Evolutionary conservation across 2,329 filamentous ascomycete species (phyloP).

Genomic region (Colletotrichum musae): DNA sequence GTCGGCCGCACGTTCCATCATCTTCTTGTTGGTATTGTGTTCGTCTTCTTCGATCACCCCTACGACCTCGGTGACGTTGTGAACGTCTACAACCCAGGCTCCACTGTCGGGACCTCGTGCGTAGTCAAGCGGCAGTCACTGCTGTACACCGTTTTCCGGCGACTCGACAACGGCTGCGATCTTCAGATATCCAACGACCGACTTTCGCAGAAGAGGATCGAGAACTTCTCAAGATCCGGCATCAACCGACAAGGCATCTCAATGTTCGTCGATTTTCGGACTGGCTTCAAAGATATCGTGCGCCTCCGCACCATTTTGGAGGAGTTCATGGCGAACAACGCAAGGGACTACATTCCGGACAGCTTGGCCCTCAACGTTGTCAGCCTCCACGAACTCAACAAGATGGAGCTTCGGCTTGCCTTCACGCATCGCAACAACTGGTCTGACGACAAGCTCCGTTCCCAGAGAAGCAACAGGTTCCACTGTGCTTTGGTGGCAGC

Average conservation of each 20-base stretch:
- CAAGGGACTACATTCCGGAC: slow-evolving; percentile 73
- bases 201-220: slow-evolving; percentile 77
- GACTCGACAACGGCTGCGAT: slow-evolving; percentile 49
- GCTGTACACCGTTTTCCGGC: slow-evolving; percentile 52
- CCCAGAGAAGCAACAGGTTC: slow-evolving; percentile 81
- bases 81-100: slow-evolving; percentile 65
- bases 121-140: slow-evolving; percentile 50
- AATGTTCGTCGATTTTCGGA: slow-evolving; percentile 79
- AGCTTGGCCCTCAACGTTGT: slow-evolving; percentile 78
- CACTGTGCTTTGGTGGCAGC: slow-evolving; percentile 79
- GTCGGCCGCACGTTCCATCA: slow-evolving; percentile 81
- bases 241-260: slow-evolving; percentile 76
- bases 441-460: slow-evolving; percentile 79
- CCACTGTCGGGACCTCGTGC: slow-evolving; percentile 39
- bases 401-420: slow-evolving; percentile 55
- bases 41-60: slow-evolving; percentile 82
- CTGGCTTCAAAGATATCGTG: slow-evolving; percentile 78
- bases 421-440: slow-evolving; percentile 84
- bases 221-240: slow-evolving; percentile 76
- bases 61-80: slow-evolving; percentile 82
- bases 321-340: slow-evolving; percentile 72
- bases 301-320: slow-evolving; percentile 72
- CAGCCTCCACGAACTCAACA: slow-evolving; percentile 57
- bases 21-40: slow-evolving; percentile 78
- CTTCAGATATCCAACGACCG: slow-evolving; percentile 70